A percentile compares a stretch with the other conserved stretches of the same genome.
Evolutionary conservation across 208 protist species (phyloP).

Genomic region (Trypanosoma avium): DNA sequence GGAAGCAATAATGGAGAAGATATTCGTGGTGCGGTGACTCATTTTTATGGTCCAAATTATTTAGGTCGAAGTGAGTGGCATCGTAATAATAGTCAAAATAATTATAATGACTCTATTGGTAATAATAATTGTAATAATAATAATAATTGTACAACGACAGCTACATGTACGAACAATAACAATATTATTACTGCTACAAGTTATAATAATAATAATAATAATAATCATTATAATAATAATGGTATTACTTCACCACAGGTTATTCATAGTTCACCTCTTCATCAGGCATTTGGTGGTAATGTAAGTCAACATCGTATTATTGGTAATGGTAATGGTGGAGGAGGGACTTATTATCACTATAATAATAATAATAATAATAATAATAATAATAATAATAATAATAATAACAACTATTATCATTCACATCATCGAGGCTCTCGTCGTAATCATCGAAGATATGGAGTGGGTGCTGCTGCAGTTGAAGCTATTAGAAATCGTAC

Average conservation of each 20-base stretch:
- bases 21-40: too few species aligned
- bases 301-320: neutral
- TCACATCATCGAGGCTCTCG: neutral
- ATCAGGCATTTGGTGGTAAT: neutral
- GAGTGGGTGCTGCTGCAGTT: constrained; percentile 28
- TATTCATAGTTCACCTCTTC: neutral
- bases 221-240: neutral
- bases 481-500: constrained; percentile 24
- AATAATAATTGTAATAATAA: neutral
- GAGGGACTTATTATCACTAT: neutral
- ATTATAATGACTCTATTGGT: too few species aligned
- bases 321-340: too few species aligned
- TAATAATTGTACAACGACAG: neutral
- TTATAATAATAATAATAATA: neutral
- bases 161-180: neutral
- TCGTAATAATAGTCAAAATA: too few species aligned
- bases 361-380: constrained; percentile 3
- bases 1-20: too few species aligned
- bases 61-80: too few species aligned
- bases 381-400: neutral
- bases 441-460: constrained; percentile 10
- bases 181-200: too few species aligned
- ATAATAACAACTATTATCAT: neutral
- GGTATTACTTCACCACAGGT: neutral
- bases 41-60: too few species aligned